Percentiles rank a stretch among this genome's conserved stretches.
Conservation (phyloP, 2,329 filamentous ascomycete genomes). For the Salinomyces thailandicus region DNA sequence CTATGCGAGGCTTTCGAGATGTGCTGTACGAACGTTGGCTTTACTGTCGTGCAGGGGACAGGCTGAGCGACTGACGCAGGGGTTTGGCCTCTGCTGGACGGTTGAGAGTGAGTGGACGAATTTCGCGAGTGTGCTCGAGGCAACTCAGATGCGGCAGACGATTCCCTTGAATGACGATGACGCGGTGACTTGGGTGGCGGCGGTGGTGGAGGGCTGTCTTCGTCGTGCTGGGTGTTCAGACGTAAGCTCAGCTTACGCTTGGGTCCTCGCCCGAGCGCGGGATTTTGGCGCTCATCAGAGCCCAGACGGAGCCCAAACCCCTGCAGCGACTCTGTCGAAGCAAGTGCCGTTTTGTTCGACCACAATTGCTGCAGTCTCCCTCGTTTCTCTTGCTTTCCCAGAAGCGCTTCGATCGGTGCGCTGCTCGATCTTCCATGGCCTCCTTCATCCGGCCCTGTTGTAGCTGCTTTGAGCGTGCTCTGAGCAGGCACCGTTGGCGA, state of each 20-base stretch:
- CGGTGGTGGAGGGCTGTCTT: slow-evolving; percentile 7
- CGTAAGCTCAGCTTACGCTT: slow-evolving; percentile 3
- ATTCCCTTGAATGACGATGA: slow-evolving; percentile 4
- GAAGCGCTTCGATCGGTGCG: slow-evolving; percentile 1
- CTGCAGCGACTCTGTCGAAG: slow-evolving; percentile 5
- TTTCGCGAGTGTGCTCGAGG: slow-evolving; percentile 4
- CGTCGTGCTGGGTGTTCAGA: background rate
- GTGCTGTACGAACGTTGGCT: slow-evolving; percentile 5
- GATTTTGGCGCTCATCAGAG: background rate
- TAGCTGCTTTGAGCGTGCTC: slow-evolving; percentile 2
- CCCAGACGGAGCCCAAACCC: slow-evolving; percentile 5
- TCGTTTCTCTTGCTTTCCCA: background rate
- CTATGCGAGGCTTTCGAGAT: background rate
- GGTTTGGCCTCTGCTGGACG: slow-evolving; percentile 1
- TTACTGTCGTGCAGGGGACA: slow-evolving; percentile 3
- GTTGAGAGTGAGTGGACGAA: background rate
- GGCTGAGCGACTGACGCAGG: slow-evolving; percentile 6
- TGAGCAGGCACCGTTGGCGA: slow-evolving; percentile 7
- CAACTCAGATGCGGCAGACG: background rate
- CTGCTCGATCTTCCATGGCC: slow-evolving; percentile 8
- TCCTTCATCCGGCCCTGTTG: slow-evolving; percentile 2
- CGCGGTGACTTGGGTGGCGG: slow-evolving; percentile 16
- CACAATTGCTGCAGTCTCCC: background rate
- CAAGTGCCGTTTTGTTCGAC: slow-evolving; percentile 1
- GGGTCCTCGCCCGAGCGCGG: background rate